phyloP scores from a whole-genome alignment of 805 yeast genomes.

The Metschnikowia borealis region DNA sequence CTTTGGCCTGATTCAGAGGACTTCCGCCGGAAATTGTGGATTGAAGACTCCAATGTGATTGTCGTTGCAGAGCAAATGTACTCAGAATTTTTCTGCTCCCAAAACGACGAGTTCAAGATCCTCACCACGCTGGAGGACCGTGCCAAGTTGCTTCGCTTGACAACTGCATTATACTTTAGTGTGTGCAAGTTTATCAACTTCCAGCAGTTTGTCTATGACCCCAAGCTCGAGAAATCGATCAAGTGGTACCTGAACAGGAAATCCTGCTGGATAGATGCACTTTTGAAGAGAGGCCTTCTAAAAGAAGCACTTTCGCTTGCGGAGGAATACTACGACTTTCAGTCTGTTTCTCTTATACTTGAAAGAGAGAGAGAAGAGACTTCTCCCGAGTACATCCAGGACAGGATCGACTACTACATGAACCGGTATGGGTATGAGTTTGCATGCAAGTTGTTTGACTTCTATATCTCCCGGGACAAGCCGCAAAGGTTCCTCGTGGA shows the following conservation, averaged over 20 bases:
- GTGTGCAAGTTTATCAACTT: conserved; percentile 32
- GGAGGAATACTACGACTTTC: conserved; percentile 62
- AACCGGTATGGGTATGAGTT: conserved; percentile 62
- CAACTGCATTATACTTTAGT: conserved; percentile 33
- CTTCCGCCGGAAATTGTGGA: conserved; percentile 42
- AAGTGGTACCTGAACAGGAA: conserved; percentile 33
- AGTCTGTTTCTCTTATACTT: conserved; percentile 53
- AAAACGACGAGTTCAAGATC: conserved; percentile 1
- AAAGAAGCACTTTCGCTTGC: conserved; percentile 58
- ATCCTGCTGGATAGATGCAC: conserved; percentile 54
- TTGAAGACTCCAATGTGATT: conserved; percentile 40
- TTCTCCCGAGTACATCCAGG: conserved; percentile 17
- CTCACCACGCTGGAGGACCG: conserved; percentile 17
- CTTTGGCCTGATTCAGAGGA: conserved; percentile 25
- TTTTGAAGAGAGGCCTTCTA: conserved; percentile 48
- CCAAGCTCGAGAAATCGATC: conserved; percentile 26
- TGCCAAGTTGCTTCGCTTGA: conserved; percentile 21
- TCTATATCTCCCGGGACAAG: conserved; percentile 51
- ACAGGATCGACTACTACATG: conserved; percentile 48
- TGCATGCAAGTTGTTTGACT: conserved; percentile 59
- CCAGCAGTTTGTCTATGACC: conserved; percentile 28
- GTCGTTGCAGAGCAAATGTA: conserved; percentile 40
- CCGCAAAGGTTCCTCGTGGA: conserved; percentile 51
- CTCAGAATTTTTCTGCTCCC: conserved; percentile 20
- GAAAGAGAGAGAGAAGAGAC: conserved; percentile 29